Evolutionary conservation across 495 filamentous ascomycete species (phyloP).

Genomic region (Trichoderma reesei): DNA sequence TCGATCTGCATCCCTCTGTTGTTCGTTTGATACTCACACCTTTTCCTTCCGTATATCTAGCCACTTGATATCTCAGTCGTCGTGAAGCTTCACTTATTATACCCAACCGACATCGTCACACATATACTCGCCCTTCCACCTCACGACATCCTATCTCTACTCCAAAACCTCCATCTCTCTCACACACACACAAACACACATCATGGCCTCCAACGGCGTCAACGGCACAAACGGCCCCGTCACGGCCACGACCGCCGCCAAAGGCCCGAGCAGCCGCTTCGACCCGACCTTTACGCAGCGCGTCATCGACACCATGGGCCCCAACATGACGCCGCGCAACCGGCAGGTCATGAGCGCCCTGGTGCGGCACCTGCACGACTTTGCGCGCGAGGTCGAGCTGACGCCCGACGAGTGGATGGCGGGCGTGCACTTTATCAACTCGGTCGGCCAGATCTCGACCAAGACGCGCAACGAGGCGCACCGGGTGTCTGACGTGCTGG

Average conservation of each 20-base stretch:
- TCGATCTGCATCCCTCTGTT: too few relatives aligned
- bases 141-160: background rate
- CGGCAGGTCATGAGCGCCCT: conserved; percentile 54
- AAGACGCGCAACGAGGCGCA: conserved; percentile 53
- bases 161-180: background rate
- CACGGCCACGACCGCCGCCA: too few relatives aligned
- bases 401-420: conserved; percentile 73
- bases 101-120: too few relatives aligned
- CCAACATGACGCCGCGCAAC: conserved; percentile 58
- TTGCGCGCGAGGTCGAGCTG: conserved; percentile 72
- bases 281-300: conserved; percentile 69
- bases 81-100: too few relatives aligned
- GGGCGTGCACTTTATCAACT: conserved; percentile 54
- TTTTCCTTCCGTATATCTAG: too few relatives aligned
- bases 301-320: conserved; percentile 67
- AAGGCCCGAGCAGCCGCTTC: conserved; percentile 34
- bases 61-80: too few relatives aligned
- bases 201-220: conserved; percentile 22
- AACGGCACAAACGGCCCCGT: conserved; percentile 16
- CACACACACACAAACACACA: background rate
- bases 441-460: conserved; percentile 41
- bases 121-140: background rate
- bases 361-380: conserved; percentile 73
- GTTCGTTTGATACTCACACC: too few relatives aligned
- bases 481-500: conserved; percentile 68